A percentile compares a stretch with the other conserved stretches of the same genome.
phyloP scores from a whole-genome alignment of 352 stramenopile genomes.

The Phytopythium delawarense region DNA sequence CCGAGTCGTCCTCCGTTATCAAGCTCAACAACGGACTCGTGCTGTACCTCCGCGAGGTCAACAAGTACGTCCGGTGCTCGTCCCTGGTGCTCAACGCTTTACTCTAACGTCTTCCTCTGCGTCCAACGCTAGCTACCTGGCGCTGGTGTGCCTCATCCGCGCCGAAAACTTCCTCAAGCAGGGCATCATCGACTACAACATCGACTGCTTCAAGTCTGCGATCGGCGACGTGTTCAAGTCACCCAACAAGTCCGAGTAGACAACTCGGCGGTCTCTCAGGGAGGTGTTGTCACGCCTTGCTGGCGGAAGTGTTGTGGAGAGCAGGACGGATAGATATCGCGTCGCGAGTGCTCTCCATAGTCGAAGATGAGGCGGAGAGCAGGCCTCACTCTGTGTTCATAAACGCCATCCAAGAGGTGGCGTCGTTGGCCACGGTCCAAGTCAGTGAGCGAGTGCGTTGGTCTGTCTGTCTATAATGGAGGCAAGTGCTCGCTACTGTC shows the following conservation, averaged over 20 bases:
- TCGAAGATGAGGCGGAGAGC: neutral
- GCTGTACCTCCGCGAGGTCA: slow-evolving; percentile 91
- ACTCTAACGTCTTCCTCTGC: neutral
- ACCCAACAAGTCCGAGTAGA: slow-evolving; percentile 45
- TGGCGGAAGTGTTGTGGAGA: neutral
- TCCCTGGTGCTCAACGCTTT: neutral
- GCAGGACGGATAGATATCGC: no score
- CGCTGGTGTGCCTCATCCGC: slow-evolving; percentile 96
- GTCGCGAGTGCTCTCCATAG: neutral
- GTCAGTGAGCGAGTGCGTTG: neutral
- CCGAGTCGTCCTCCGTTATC: slow-evolving; percentile 95
- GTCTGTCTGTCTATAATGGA: neutral
- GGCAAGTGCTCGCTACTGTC: slow-evolving; percentile 4
- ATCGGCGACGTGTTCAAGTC: slow-evolving; percentile 88
- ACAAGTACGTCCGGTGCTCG: slow-evolving; percentile 57
- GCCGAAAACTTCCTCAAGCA: slow-evolving; percentile 97
- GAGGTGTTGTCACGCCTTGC: neutral
- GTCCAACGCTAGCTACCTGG: slow-evolving; percentile 79
- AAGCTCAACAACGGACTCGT: slow-evolving; percentile 98
- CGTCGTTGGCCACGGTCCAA: neutral
- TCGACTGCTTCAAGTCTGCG: slow-evolving; percentile 96
- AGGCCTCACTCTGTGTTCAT: neutral
- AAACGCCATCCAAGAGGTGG: no score
- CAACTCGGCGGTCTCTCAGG: neutral
- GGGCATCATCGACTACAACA: slow-evolving; percentile 99